Conservation (phyloP, 257 asterid genomes). For the Cynanchum wilfordii region DNA sequence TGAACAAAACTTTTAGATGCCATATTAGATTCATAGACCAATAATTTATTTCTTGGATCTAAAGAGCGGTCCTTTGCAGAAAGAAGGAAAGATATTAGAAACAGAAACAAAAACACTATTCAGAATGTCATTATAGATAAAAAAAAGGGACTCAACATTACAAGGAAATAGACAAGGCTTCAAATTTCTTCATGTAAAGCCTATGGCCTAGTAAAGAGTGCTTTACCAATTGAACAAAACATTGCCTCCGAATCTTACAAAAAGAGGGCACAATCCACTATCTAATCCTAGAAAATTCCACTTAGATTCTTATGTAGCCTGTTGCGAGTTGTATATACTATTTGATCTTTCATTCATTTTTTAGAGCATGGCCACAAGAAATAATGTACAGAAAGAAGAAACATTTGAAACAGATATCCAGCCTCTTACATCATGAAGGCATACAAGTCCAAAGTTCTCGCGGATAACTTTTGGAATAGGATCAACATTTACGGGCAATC, state of each 20-base stretch:
- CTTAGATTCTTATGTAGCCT: neutral
- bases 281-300: neutral
- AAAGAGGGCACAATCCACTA: neutral
- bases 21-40: neutral
- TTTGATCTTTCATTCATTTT: neutral
- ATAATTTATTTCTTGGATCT: neutral
- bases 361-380: neutral
- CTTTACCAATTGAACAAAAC: neutral
- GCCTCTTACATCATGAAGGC: constrained; percentile 70
- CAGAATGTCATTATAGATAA: neutral
- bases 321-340: neutral
- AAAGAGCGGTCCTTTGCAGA: neutral
- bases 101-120: neutral
- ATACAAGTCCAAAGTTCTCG: constrained; percentile 53
- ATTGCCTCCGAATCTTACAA: neutral
- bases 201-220: neutral
- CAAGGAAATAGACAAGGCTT: neutral
- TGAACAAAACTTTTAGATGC: neutral
- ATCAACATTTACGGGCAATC: constrained; percentile 62
- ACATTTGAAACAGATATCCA: constrained; percentile 10
- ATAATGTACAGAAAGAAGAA: neutral
- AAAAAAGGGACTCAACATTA: neutral
- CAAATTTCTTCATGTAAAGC: neutral
- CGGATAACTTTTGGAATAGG: constrained; percentile 73
- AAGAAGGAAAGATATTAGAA: neutral